phyloP scores from a whole-genome alignment of 2,329 filamentous ascomycete genomes.

The Ceratocystis huliohia region DNA sequence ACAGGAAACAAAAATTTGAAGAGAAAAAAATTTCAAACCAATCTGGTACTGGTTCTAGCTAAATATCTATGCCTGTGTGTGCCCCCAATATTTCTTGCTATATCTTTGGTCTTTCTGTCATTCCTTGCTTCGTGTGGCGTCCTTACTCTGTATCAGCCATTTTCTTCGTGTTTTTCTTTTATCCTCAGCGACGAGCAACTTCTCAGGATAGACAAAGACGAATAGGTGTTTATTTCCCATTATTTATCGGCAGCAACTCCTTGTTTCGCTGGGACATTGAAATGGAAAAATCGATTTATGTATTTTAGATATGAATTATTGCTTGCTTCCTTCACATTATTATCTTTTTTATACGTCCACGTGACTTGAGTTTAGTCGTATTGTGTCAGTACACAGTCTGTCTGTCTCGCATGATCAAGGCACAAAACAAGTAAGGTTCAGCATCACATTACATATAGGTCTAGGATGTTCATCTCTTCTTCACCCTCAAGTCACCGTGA shows the following conservation, averaged over 20 bases:
- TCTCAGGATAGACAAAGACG: background rate
- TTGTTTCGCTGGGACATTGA: too few relatives aligned
- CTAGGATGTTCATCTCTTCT: background rate
- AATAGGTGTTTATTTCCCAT: too few relatives aligned
- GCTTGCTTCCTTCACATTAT: too few relatives aligned
- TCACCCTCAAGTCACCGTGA: slow-evolving; percentile 60
- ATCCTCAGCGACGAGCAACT: background rate
- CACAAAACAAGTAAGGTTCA: background rate
- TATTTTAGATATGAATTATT: background rate
- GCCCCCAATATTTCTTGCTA: background rate
- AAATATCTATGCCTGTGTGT: slow-evolving; percentile 1
- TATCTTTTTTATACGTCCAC: background rate
- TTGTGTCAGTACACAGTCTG: too few relatives aligned
- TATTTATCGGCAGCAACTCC: too few relatives aligned
- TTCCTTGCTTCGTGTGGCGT: background rate
- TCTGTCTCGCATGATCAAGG: background rate
- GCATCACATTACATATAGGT: slow-evolving; percentile 4
- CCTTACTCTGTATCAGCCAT: background rate
- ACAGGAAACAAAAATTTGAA: slow-evolving; percentile 20
- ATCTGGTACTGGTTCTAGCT: background rate
- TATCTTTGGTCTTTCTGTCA: background rate
- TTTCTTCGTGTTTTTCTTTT: background rate
- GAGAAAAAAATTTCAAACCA: slow-evolving; percentile 21
- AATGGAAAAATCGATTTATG: background rate
- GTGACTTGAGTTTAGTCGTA: background rate